Conservation (phyloP, 148 eudicot genomes). For the Fagopyrum esculentum region DNA sequence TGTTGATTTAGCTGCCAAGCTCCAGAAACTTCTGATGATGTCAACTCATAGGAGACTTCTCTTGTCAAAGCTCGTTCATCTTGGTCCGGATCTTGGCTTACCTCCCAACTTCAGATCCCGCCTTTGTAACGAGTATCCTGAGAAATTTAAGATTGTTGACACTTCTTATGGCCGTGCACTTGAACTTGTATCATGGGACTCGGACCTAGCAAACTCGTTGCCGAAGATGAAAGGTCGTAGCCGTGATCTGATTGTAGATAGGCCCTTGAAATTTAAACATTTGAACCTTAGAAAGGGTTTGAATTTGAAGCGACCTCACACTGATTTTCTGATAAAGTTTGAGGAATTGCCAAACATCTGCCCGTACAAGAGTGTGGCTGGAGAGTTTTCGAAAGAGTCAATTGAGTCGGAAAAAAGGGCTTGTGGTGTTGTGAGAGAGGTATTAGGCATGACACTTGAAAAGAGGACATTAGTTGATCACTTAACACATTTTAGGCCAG, state of each 20-base stretch:
- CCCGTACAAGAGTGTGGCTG: conserved; percentile 51
- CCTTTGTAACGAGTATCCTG: conserved; percentile 71
- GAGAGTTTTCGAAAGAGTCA: conserved; percentile 43
- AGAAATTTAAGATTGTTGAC: conserved; percentile 64
- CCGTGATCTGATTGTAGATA: conserved; percentile 59
- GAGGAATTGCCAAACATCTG: conserved; percentile 64
- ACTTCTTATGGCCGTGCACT: conserved; percentile 95
- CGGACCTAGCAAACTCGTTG: conserved; percentile 35
- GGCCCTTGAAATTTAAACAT: conserved; percentile 83
- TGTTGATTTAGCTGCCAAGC: conserved; percentile 42
- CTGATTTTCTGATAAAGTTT: conserved; percentile 55
- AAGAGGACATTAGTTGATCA: conserved; percentile 85
- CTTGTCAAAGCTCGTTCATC: conserved; percentile 72
- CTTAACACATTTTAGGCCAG: conserved; percentile 84
- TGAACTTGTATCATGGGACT: conserved; percentile 79
- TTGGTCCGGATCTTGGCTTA: conserved; percentile 83
- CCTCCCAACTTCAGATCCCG: conserved; percentile 63
- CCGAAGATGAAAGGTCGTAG: conserved; percentile 30
- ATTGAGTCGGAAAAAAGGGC: conserved; percentile 83
- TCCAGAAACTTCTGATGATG: conserved; percentile 84
- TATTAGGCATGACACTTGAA: conserved; percentile 74
- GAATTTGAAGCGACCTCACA: conserved; percentile 61
- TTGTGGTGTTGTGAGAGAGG: conserved; percentile 83
- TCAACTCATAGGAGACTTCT: conserved; percentile 64
- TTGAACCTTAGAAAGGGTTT: conserved; percentile 68